Evolutionary conservation across 73 alveolate genomes (phyloP), one percentile per base, ranked within the genome.

Genomic region (Tetrahymena thermophila): DNA sequence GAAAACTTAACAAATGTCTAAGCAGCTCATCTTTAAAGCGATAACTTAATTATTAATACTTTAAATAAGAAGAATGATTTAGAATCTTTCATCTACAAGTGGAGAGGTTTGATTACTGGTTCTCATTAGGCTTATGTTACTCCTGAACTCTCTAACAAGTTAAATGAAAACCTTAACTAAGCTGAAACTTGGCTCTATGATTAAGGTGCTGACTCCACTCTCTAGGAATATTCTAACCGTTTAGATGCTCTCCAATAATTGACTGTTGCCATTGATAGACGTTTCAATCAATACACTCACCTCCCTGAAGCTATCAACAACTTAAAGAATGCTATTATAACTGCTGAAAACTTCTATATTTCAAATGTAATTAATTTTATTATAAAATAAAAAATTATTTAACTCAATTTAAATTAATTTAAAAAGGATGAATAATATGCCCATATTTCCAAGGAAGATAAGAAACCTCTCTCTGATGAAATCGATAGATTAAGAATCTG

Each of bases 141-240:
- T 17, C 96, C 96, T n/a, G 97, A 95, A 14, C 56, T 42, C 16
- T 58, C 34, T 17, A 83, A 34, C 17, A 31, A 95, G 25, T 71
- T 94, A 89, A 50, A 97, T 31, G 94, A 84, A 56, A 35, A 37
- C 35, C 96, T 97, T 25, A 95, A 96, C 35, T 93, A 93, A 3
- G 94, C 97, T 25, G 98, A 97, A 34, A 93, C 95, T 34, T 98
- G 99, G 99, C 96, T 98, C 37, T 98, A 98, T 94, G 98, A 96
- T 40, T 98, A 97, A 21, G 99, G 99, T 40, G 94, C 96, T 84
- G 94, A 95, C 93, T 96, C 98, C 16, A 23, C 97, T 5, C 95
- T 94, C 95, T 96, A 96, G 34, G 97, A 58, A 17, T 98, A 97
- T 95, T 55, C 85, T 31, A 94, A 42, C 23, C 97, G 97, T 57